Conservation (phyloP, 176 grass and related monocot genomes). For the Aegilops longissima region DNA sequence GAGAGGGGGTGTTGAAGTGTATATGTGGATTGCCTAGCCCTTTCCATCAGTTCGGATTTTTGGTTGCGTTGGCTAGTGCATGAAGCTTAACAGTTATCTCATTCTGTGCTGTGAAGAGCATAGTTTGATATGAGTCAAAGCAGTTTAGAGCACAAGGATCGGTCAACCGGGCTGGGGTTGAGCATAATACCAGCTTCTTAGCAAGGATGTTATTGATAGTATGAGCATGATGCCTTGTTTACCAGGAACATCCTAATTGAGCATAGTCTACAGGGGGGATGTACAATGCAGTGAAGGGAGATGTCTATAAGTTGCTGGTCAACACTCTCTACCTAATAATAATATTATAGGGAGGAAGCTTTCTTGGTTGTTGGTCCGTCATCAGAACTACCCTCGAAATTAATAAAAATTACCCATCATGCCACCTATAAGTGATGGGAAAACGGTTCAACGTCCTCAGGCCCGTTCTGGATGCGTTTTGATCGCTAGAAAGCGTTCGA, state of each 20-base stretch:
- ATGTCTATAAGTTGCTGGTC: neutral
- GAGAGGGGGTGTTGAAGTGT: too few relatives aligned
- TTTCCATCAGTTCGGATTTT: too few relatives aligned
- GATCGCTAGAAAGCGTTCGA: too few relatives aligned
- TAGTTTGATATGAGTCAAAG: neutral
- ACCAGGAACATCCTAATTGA: neutral
- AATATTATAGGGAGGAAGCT: too few relatives aligned
- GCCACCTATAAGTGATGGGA: too few relatives aligned
- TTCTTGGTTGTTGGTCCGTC: too few relatives aligned
- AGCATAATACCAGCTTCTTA: neutral
- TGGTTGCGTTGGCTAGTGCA: too few relatives aligned
- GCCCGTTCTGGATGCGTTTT: too few relatives aligned
- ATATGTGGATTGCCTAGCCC: too few relatives aligned
- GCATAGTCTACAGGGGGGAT: neutral
- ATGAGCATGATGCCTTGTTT: neutral
- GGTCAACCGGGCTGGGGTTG: constrained; percentile 1
- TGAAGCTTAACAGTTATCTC: neutral
- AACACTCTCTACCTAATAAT: neutral
- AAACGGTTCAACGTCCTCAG: too few relatives aligned
- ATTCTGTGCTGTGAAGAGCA: neutral
- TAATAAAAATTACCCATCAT: too few relatives aligned
- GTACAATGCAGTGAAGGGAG: neutral
- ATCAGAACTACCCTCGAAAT: too few relatives aligned
- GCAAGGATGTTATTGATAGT: neutral
- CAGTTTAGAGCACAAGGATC: constrained; percentile 5